Evolutionary conservation across 257 asterid genomes (phyloP), one percentile per base, ranked within the genome.

Genomic region (Solanum paucissectum): DNA sequence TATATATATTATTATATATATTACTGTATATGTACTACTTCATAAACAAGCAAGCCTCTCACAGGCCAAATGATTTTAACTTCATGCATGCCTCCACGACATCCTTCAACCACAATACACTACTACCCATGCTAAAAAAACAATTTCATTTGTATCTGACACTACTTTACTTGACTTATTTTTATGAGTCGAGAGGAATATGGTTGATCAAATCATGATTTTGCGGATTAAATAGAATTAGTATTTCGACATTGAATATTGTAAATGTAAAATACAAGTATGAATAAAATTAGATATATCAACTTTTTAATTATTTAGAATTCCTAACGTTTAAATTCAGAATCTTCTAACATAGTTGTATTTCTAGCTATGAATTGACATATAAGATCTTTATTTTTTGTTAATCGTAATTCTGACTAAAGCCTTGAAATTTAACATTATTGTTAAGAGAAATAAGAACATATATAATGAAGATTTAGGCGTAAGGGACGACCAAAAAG

Each of bases 71-170:
- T 81, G 69, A 81, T 81, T 81, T 46, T 13, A 49, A 81, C 11
- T 14, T 46, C 85, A 81, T 79, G 85, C 85, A 81, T 79, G 85
- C 85, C 40, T 81, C 25, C 10, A 14, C 16, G 40, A 46, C 85
- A 81, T 27, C 68, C 68, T 81, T 81, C 27, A 27, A 49, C 18
- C 27, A 81, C 85, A 81, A 81, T 44, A 44, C 40, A 27, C 85
- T 79, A 58, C 27, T 79, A 11, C 16, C 25, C 25, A 25, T 71
- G 77, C 25, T 33, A 76, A 52, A 6, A 38, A 52, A 16, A 52
- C 62, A 52, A 16, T 52, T 16, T 16, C 62, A 52, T 52, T 52
- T 18, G 62, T 6, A 52, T 52, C 20, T 46, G 7, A 3, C 58
- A 13, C 0, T 6, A 0, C 9, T 52, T 18, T 52, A 16, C 23